Evolutionary conservation across 805 yeast species (phyloP), one percentile per base, ranked within the genome.

Genomic region (Lipomyces oligophaga): DNA sequence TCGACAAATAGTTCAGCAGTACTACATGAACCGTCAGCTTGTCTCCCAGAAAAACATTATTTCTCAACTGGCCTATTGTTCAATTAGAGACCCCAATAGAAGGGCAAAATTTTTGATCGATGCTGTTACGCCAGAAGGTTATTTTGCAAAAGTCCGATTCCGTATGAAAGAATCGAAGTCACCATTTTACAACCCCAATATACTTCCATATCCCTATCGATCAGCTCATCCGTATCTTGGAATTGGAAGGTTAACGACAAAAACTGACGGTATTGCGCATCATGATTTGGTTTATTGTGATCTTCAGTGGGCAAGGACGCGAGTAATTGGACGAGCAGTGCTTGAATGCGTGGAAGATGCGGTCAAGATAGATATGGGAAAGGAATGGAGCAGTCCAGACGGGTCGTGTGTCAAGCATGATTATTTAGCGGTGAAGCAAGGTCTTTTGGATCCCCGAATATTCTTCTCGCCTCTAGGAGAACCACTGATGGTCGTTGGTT

Each of bases 401-500:
- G 49, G 41, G 11, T 11, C 11, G 8, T 47, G 52, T 35, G 13
- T 4, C 4, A 6, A 15, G 11, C 13, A 21, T 18, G 32, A 40
- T 18, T 39, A 20, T 19, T n/a, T 49, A 38, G 3, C 42, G 16
- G n/a, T 41, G 30, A 11, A 10, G 21, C 47, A 28, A 15, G 53
- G 53, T 11, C 46, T 37, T 20, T 6, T 39, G 18, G 55, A 50
- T 24, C 55, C 55, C 5, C 45, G 55, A 11, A 38, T 48, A 11
- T 36, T 49, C 28, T 31, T 42, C 16, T 47, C 48, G 16, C 54
- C 52, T n/a, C 34, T 13, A 10, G 55, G 55, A n/a, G 55, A 50
- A 34, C 55, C 55, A 18, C 35, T 50, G n/a, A 50, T 50, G 55
- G 35, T 42, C n/a, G 49, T 43, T n/a, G 55, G 55, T 15, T 43